Conservation (phyloP, 164 flowering plant species). For the Pachysandra terminalis region DNA sequence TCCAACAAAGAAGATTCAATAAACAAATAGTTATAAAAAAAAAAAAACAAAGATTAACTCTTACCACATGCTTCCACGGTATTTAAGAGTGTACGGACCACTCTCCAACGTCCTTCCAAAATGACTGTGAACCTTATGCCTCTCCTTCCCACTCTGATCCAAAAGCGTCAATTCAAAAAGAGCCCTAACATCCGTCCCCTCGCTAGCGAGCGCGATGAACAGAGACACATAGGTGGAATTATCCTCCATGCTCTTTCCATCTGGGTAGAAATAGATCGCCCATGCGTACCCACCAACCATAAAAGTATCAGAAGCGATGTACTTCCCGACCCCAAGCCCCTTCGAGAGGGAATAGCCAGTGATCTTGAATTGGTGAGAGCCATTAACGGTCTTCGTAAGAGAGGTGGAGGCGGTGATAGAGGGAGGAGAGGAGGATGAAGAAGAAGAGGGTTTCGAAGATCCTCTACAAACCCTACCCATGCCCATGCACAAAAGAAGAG, state of each 20-base stretch:
- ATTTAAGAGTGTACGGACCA: slow-evolving; percentile 85
- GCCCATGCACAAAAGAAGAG: slow-evolving; percentile 16
- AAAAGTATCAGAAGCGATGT: slow-evolving; percentile 79
- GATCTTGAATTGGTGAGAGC: slow-evolving; percentile 81
- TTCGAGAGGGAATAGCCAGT: slow-evolving; percentile 76
- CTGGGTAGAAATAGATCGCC: slow-evolving; percentile 92
- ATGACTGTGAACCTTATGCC: slow-evolving; percentile 90
- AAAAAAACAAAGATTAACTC: slow-evolving; percentile 7
- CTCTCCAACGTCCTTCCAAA: slow-evolving; percentile 80
- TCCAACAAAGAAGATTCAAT: too few species aligned
- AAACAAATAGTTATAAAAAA: not conserved
- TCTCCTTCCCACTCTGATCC: slow-evolving; percentile 88
- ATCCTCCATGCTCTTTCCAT: slow-evolving; percentile 82
- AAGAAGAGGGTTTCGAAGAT: slow-evolving; percentile 25
- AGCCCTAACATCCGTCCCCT: slow-evolving; percentile 86
- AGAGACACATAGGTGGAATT: slow-evolving; percentile 73
- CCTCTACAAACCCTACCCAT: slow-evolving; percentile 40
- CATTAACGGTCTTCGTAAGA: slow-evolving; percentile 65
- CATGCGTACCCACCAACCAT: slow-evolving; percentile 81
- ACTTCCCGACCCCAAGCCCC: slow-evolving; percentile 82
- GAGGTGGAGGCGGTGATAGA: slow-evolving; percentile 56
- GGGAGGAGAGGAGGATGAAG: slow-evolving; percentile 28
- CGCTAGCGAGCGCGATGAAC: slow-evolving; percentile 84
- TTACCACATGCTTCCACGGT: slow-evolving; percentile 94
- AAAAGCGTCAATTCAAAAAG: slow-evolving; percentile 76